Percentiles rank a stretch among this genome's conserved stretches.
Evolutionary conservation across 1,284 basidiomycete genomes (phyloP).

Genomic region (Leccinum fuscescens): DNA sequence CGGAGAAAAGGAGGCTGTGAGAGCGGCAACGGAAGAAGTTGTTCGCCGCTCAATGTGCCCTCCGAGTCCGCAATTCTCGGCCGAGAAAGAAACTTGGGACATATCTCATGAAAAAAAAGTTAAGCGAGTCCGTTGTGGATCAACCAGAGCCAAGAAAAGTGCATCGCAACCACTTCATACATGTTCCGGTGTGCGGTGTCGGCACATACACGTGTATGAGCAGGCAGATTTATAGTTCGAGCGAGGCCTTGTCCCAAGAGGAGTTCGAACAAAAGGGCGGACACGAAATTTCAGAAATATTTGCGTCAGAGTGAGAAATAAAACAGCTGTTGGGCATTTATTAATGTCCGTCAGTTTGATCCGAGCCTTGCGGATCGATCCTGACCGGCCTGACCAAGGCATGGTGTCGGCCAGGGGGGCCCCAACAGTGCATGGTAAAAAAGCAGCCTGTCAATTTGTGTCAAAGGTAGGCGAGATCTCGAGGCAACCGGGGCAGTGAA

Average conservation of each 20-base stretch:
- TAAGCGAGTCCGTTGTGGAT: not conserved
- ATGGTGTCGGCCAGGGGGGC: not conserved
- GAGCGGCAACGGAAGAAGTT: conserved; percentile 10
- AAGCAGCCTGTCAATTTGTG: not conserved
- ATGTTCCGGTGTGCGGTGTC: not conserved
- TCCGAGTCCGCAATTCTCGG: conserved; percentile 25
- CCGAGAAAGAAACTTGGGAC: not conserved
- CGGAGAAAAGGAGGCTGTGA: conserved; percentile 24
- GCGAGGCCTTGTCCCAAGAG: not conserved
- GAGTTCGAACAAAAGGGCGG: not conserved
- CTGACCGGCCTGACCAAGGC: not conserved
- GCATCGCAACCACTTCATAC: not conserved
- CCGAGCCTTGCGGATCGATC: conserved; percentile 1
- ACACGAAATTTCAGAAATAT: not conserved
- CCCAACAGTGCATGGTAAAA: conserved; percentile 8
- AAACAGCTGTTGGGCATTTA: not conserved
- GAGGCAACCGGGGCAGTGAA: not conserved
- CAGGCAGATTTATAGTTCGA: not conserved
- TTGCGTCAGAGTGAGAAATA: not conserved
- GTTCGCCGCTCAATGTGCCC: conserved; percentile 27
- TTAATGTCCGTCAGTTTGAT: conserved; percentile 8
- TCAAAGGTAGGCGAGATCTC: not conserved
- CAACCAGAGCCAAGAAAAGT: not conserved
- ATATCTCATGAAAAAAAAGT: not conserved
- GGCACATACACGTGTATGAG: not conserved